Evolutionary conservation across 352 stramenopile genomes (phyloP), one percentile per base, ranked within the genome.

Genomic region (Blastocystis sp.): DNA sequence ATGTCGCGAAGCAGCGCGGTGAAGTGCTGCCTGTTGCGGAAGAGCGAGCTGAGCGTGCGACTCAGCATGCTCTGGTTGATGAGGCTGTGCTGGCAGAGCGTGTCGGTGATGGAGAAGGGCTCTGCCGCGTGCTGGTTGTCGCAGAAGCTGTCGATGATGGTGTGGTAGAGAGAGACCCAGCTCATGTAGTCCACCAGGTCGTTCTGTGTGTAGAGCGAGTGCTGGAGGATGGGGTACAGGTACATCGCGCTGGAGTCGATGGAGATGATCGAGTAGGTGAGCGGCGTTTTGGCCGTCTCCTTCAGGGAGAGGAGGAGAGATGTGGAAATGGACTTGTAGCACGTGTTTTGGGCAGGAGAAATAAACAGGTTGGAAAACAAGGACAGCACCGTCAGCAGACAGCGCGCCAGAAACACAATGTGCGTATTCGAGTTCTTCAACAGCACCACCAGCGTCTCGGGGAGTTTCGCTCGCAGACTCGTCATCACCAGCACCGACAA

Each of bases 141-240:
- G 43, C 71, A 68, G 60, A 66, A 54, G 11, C 28, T 40, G n/a
- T 81, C 71, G 3, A 81, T 7, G 43, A 81, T 65, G 43, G 64
- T 81, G 48, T 81, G 48, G 66, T 66, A 81, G 2, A 81, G 40
- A 6, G 43, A 38, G 21, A 81, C 43, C 71, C 71, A 81, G 9
- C 40, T 63, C 14, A 81, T 19, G 60, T 65, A 81, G 40, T 81
- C 71, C 28, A 42, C 45, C 48, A 81, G 43, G 34, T 65, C 42
- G 21, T 57, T 81, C 40, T 63, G 3, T 34, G 7, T 6, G 21
- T 63, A 81, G 2, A 38, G 34, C 19, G 42, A 66, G 38, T 81
- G 71, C 28, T 81, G 11, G 14, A 81, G 48, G 60, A 81, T 81
- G 2, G 71, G 71, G 45, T 81, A 81, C 71, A 64, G 40, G 54